Conservation (phyloP, 73 alveolate genomes). For the Chromera velia region DNA sequence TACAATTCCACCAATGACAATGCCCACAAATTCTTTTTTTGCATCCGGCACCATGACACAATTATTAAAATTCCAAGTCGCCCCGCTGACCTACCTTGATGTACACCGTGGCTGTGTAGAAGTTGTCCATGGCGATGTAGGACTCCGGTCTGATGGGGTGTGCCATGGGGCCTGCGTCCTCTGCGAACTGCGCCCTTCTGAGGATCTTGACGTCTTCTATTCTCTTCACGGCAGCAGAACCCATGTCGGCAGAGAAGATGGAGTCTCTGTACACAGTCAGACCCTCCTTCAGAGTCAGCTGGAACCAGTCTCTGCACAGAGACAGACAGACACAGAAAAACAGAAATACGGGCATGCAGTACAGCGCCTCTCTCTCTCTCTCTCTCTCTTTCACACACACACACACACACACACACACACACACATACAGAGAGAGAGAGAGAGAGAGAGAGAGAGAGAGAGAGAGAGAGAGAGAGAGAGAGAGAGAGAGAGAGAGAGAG, state of each 20-base stretch:
- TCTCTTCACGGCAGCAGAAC: slow-evolving; percentile 37
- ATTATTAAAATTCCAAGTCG: background rate
- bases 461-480: too few relatives aligned
- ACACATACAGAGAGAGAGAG: too few relatives aligned
- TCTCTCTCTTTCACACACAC: too few relatives aligned
- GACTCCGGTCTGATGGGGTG: slow-evolving; percentile 43
- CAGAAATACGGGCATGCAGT: background rate
- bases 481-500: too few relatives aligned
- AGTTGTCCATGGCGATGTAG: slow-evolving; percentile 21
- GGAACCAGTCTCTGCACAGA: slow-evolving; percentile 42
- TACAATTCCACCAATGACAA: too few relatives aligned
- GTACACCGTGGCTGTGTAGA: slow-evolving; percentile 46
- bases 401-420: too few relatives aligned
- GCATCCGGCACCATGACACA: too few relatives aligned
- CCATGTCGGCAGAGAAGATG: slow-evolving; percentile 42
- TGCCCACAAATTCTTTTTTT: too few relatives aligned
- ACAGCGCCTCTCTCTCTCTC: background rate
- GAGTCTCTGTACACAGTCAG: slow-evolving; percentile 38
- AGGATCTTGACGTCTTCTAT: slow-evolving; percentile 31
- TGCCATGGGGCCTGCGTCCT: slow-evolving; percentile 37
- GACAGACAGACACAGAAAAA: background rate
- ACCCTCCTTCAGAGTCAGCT: slow-evolving; percentile 45
- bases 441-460: too few relatives aligned
- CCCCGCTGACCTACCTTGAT: slow-evolving; percentile 18
- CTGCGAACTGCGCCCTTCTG: slow-evolving; percentile 8